Evolutionary conservation across 1,284 basidiomycete genomes (phyloP).

Genomic region (Chiua sp.): DNA sequence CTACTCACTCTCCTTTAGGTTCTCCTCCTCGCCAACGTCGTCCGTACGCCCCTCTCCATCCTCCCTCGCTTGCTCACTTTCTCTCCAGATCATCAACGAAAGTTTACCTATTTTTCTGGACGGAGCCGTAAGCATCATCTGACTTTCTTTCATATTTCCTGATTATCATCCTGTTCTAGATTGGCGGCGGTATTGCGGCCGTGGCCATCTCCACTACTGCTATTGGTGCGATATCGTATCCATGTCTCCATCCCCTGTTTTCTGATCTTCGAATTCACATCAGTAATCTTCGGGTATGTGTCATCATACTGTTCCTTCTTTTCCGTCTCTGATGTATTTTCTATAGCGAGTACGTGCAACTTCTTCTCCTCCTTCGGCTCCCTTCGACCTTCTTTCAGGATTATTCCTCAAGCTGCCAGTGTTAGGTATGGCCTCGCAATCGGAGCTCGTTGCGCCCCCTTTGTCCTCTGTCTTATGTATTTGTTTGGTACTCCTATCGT

Average conservation of each 20-base stretch:
- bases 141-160: not conserved
- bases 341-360: slow-evolving; percentile 52
- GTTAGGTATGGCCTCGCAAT: slow-evolving; percentile 91
- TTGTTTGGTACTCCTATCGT: slow-evolving; percentile 60
- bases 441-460: slow-evolving; percentile 85
- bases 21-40: slow-evolving; percentile 84
- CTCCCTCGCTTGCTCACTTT: slow-evolving; percentile 10
- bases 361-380: not conserved
- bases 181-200: slow-evolving; percentile 87
- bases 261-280: slow-evolving; percentile 1
- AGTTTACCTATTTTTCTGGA: slow-evolving; percentile 95
- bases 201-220: slow-evolving; percentile 84
- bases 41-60: slow-evolving; percentile 43
- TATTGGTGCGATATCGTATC: slow-evolving; percentile 59
- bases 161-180: slow-evolving; percentile 39
- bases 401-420: slow-evolving; percentile 89
- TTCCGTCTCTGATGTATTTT: not conserved
- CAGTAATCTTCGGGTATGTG: slow-evolving; percentile 83
- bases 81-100: slow-evolving; percentile 81
- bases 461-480: slow-evolving; percentile 84
- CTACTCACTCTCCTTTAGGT: slow-evolving; percentile 49
- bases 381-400: slow-evolving; percentile 46
- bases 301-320: too few species aligned
- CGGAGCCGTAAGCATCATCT: slow-evolving; percentile 64
- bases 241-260: not conserved